Base-by-base conservation (phyloP, 2,329 filamentous ascomycete species). In the Epichloe sibirici region DNA sequence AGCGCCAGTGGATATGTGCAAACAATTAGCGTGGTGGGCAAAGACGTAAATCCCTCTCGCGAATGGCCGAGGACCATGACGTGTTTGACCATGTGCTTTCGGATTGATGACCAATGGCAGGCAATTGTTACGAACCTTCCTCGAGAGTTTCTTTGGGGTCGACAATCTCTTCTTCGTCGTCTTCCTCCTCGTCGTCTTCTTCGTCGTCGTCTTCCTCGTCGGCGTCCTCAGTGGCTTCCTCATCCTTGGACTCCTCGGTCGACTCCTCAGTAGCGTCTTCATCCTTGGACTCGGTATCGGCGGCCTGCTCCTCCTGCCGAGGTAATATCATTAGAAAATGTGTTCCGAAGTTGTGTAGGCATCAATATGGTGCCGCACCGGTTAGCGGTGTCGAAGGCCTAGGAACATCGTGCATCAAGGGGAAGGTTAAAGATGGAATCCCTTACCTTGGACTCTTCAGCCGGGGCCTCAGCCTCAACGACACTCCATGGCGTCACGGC, bases 101-200 rank as follows among this genome's bases (percentile, higher is more conserved):
- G 31, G 31, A 31, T 31, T 4, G 31, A 31, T 31, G 0, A 9
- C 31, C 37, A 13, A 39, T n/a, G 9, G 23, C 9, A n/a, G 23
- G 11, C 23, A n/a, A 23, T 37, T 53, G 34, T 51, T 55, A 69
- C 88, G 78, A 72, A 97, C 93, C 90, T 81, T 95, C 89, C 74
- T 95, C 87, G 57, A 97, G 73, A 70, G 81, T 80, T 57, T 90
- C 88, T 80, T 95, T 94, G 62, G 85, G 83, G 69, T 97, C 91
- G 62, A 85, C 83, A 56, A 90, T 86, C 57, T 91, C 88, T 50
- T 93, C 88, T 55, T 90, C 87, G 21, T 89, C 85, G 38, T 86
- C 84, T 35, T 79, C 81, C 38, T 78, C 81, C 28, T 76, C 81
- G 17, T 78, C 77, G 23, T 75, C 77, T 42, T 71, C 74, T 8